Conservation (phyloP, 2,329 filamentous ascomycete genomes). For the Bipolaris zeicola region DNA sequence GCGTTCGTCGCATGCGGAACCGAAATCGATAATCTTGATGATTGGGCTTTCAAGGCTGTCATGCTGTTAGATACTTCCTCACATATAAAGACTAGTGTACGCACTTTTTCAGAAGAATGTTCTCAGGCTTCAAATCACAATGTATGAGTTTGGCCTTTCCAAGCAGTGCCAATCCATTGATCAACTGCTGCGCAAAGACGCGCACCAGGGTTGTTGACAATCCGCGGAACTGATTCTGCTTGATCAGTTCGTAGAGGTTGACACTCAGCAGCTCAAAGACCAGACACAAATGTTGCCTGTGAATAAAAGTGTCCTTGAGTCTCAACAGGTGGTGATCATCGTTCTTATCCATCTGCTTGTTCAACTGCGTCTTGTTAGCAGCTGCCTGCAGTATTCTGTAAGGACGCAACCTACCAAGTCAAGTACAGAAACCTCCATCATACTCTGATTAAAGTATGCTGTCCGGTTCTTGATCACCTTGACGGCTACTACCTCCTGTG, state of each 20-base stretch:
- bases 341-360: conserved; percentile 98
- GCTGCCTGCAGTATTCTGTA: neutral
- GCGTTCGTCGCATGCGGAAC: conserved; percentile 95
- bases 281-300: conserved; percentile 92
- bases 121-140: conserved; percentile 97
- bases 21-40: conserved; percentile 99
- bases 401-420: conserved; percentile 71
- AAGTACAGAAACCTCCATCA: conserved; percentile 99
- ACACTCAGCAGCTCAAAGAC: conserved; percentile 97
- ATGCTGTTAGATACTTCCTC: conserved; percentile 16
- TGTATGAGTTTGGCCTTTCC: conserved; percentile 98
- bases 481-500: conserved; percentile 96
- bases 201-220: conserved; percentile 95
- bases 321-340: conserved; percentile 95
- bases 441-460: conserved; percentile 99
- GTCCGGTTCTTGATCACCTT: conserved; percentile 99
- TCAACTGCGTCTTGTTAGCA: conserved; percentile 65
- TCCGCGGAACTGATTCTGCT: conserved; percentile 98
- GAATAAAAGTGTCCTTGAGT: conserved; percentile 97
- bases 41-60: conserved; percentile 88
- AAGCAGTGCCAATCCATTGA: conserved; percentile 88
- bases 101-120: conserved; percentile 93
- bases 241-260: conserved; percentile 97
- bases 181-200: conserved; percentile 94
- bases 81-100: conserved; percentile 26